phyloP scores from a whole-genome alignment of 768 basidiomycete species.

The Rhodocollybia butyracea region DNA sequence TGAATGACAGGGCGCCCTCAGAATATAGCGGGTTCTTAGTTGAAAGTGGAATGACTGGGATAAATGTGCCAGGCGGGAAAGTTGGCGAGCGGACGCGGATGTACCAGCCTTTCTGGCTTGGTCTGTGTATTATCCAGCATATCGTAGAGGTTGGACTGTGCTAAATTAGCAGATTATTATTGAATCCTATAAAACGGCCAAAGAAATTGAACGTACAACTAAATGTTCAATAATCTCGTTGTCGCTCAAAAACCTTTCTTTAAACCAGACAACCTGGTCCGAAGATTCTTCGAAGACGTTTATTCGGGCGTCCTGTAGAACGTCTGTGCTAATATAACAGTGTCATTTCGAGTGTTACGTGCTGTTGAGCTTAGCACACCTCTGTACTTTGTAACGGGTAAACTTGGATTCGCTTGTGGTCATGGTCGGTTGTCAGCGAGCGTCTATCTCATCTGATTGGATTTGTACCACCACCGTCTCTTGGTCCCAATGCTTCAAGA shows the following conservation, averaged over 20 bases:
- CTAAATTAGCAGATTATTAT: neutral
- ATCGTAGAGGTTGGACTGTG: constrained; percentile 3
- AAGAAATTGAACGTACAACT: neutral
- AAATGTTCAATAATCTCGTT: constrained; percentile 8
- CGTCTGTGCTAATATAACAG: constrained; percentile 39
- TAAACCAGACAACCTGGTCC: constrained; percentile 45
- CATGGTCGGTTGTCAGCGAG: neutral
- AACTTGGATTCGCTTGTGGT: neutral
- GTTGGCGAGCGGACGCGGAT: constrained; percentile 5
- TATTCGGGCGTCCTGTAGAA: constrained; percentile 46
- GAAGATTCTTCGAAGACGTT: constrained; percentile 40
- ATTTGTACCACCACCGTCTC: constrained; percentile 2
- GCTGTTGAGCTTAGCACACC: neutral
- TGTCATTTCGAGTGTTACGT: neutral
- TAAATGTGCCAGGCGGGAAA: constrained; percentile 20
- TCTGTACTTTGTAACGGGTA: constrained; percentile 5
- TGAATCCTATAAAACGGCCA: neutral
- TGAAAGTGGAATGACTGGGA: constrained; percentile 26
- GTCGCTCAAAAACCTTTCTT: constrained; percentile 28
- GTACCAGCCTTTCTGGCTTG: constrained; percentile 5
- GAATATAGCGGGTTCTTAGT: constrained; percentile 23
- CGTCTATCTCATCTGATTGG: neutral
- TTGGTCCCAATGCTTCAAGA: constrained; percentile 77
- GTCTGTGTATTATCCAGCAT: constrained; percentile 7
- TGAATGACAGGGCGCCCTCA: constrained; percentile 28